Percentiles rank a stretch among this genome's conserved stretches.
Conservation (phyloP, 768 basidiomycete genomes). For the Boletus sensibilis region DNA sequence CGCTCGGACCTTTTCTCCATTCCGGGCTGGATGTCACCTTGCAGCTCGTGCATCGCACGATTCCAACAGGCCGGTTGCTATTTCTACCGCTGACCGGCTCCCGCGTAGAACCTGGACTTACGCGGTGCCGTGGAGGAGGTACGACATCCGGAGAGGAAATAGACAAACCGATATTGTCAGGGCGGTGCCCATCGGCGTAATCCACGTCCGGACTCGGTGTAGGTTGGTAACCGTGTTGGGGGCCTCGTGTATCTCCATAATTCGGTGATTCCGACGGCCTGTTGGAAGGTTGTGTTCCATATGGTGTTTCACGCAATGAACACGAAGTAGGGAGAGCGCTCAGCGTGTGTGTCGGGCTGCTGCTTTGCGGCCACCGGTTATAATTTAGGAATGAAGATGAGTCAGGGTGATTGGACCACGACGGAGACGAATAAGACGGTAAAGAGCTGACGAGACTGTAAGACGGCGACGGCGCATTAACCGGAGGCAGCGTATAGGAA, state of each 20-base stretch:
- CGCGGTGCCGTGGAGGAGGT: constrained; percentile 55
- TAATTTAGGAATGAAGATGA: constrained; percentile 31
- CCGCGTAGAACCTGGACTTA: constrained; percentile 50
- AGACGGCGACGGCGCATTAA: constrained; percentile 28
- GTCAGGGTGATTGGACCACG: constrained; percentile 30
- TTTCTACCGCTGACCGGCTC: constrained; percentile 44
- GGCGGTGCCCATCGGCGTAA: constrained; percentile 37
- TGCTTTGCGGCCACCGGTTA: constrained; percentile 30
- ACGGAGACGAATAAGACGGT: constrained; percentile 28
- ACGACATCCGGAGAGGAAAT: constrained; percentile 43
- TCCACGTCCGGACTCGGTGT: constrained; percentile 38
- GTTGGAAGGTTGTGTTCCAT: constrained; percentile 31
- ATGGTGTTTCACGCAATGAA: constrained; percentile 30
- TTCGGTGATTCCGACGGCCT: constrained; percentile 40
- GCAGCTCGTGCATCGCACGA: constrained; percentile 76
- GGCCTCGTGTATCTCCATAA: constrained; percentile 27
- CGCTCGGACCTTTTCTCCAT: constrained; percentile 89
- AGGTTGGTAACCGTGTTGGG: constrained; percentile 40
- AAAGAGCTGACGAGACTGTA: constrained; percentile 26
- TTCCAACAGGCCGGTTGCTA: constrained; percentile 68
- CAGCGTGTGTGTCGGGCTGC: constrained; percentile 30
- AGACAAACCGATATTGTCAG: constrained; percentile 30
- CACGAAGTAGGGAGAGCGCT: constrained; percentile 26
- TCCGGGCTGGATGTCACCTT: constrained; percentile 81
- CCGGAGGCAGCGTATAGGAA: constrained; percentile 34